Base-by-base conservation (phyloP, 1,284 basidiomycete genomes). In the Sphaerobolus stellatus region DNA sequence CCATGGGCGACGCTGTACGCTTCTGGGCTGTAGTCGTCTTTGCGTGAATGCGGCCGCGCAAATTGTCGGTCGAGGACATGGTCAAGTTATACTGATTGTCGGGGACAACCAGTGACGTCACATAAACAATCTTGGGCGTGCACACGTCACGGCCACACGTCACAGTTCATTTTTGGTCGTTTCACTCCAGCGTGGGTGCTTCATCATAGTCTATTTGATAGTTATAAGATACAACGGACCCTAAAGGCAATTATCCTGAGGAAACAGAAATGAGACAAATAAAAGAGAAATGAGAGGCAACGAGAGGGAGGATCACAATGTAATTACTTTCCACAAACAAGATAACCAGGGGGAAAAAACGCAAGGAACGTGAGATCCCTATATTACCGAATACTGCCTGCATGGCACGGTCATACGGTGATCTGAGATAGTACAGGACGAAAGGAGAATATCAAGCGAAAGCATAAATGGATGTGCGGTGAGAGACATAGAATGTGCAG, bases 151-250 rank as follows among this genome's bases (percentile, higher is more conserved):
- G n/a, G n/a, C n/a, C n/a, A n/a, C n/a, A n/a, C n/a, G n/a, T n/a
- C n/a, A n/a, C n/a, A n/a, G n/a, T n/a, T n/a, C n/a, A n/a, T n/a
- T n/a, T n/a, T n/a, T n/a, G n/a, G n/a, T n/a, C n/a, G n/a, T n/a
- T n/a, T n/a, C n/a, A n/a, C n/a, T n/a, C n/a, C n/a, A n/a, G n/a
- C n/a, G n/a, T n/a, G n/a, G n/a, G n/a, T n/a, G n/a, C n/a, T n/a
- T n/a, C n/a, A n/a, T n/a, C n/a, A n/a, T n/a, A n/a, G n/a, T n/a
- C n/a, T n/a, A 54, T 54, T 47, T 54, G 49, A n/a, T 54, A 33
- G 46, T 47, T 43, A 49, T 54, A 54, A 31, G 44, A 54, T 54
- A 54, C 53, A 54, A 36, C 24, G 34, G 30, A 22, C 30, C 48
- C 49, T 40, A 41, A 16, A 28, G 45, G 47, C 30, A 48, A 54